Evolutionary conservation across 1,284 basidiomycete species (phyloP).

Genomic region (Sanghuangporus sanghuang): DNA sequence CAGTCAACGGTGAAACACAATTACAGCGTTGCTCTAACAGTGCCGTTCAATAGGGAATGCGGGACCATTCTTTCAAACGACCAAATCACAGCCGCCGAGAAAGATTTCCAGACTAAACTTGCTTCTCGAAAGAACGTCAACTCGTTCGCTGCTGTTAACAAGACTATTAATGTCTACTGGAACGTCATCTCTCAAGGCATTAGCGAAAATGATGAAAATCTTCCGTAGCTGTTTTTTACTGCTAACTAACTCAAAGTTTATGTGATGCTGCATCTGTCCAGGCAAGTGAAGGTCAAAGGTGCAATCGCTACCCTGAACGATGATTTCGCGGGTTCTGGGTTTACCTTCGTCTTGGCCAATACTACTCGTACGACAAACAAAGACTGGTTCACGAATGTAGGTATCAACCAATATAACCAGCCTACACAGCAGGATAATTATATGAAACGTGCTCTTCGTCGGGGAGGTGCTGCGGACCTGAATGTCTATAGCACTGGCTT

Average conservation of each 20-base stretch:
- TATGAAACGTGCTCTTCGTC: conserved; percentile 46
- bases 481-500: conserved; percentile 50
- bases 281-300: conserved; percentile 32
- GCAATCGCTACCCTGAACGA: conserved; percentile 46
- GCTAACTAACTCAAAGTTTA: neutral
- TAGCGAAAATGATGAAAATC: conserved; percentile 38
- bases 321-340: conserved; percentile 38
- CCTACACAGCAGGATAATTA: conserved; percentile 23
- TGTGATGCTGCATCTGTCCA: conserved; percentile 20
- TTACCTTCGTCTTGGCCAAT: conserved; percentile 39
- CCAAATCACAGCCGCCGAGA: conserved; percentile 33
- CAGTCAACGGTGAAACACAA: too few species aligned
- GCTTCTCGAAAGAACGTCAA: neutral
- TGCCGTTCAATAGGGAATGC: conserved; percentile 16
- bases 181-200: conserved; percentile 40
- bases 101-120: conserved; percentile 11
- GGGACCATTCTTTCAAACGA: conserved; percentile 34
- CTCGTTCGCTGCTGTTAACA: conserved; percentile 22
- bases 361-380: conserved; percentile 40
- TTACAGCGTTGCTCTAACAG: too few species aligned
- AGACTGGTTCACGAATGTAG: conserved; percentile 43
- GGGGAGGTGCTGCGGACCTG: conserved; percentile 37
- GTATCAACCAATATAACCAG: conserved; percentile 3
- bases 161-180: conserved; percentile 40
- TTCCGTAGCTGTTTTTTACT: conserved; percentile 32